phyloP scores from a whole-genome alignment of 2,329 filamentous ascomycete species.

The Phyllosticta citrichinensis region DNA sequence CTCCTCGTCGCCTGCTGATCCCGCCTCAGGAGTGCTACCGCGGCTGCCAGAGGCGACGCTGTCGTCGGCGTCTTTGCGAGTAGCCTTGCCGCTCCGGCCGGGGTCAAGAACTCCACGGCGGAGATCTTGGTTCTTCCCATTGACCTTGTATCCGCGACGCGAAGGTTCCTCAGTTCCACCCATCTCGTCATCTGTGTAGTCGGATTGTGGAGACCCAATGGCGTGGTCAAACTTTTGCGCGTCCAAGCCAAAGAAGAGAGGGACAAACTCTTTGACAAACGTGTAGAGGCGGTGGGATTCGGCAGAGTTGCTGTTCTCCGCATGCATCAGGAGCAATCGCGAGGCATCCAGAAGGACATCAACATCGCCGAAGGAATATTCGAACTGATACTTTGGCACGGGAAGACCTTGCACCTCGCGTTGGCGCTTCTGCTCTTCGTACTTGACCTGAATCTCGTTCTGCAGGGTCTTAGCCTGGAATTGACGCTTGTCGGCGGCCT shows the following conservation, averaged over 20 bases:
- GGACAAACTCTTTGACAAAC: constrained; percentile 42
- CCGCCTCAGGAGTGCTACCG: constrained; percentile 76
- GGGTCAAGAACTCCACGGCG: constrained; percentile 79
- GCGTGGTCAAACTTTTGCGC: constrained; percentile 53
- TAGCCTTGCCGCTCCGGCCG: constrained; percentile 58
- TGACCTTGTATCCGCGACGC: constrained; percentile 53
- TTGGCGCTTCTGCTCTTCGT: constrained; percentile 76
- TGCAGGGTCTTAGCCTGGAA: constrained; percentile 85
- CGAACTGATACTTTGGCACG: constrained; percentile 60
- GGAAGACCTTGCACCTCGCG: constrained; percentile 50
- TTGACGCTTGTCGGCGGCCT: constrained; percentile 80
- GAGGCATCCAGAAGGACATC: constrained; percentile 44
- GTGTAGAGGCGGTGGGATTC: constrained; percentile 35
- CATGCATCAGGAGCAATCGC: constrained; percentile 35
- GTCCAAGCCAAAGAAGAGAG: constrained; percentile 41
- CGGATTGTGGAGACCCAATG: constrained; percentile 41
- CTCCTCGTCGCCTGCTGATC: constrained; percentile 70
- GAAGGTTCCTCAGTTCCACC: constrained; percentile 59
- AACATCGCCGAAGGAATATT: constrained; percentile 56
- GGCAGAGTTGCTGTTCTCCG: constrained; percentile 31
- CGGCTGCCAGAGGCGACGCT: constrained; percentile 71
- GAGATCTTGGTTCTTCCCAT: constrained; percentile 62
- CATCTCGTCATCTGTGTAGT: constrained; percentile 60
- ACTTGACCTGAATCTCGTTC: constrained; percentile 82
- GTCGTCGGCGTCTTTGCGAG: constrained; percentile 66